Percentiles rank a stretch among this genome's conserved stretches.
Evolutionary conservation across 2,329 filamentous ascomycete species (phyloP).

Genomic region (Pyrenophora teres): DNA sequence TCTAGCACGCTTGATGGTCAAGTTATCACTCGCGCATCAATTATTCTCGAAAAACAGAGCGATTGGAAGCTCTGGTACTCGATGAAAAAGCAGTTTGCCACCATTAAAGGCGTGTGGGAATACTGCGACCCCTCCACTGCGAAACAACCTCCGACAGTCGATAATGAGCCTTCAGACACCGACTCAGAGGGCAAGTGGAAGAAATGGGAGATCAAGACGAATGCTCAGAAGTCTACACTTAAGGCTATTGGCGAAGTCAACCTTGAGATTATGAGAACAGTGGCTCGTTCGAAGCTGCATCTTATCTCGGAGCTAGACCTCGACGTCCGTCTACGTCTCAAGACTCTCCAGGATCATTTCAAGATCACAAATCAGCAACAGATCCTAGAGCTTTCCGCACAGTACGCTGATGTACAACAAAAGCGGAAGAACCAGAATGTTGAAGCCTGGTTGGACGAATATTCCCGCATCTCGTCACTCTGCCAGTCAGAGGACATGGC

Average conservation of each 20-base stretch:
- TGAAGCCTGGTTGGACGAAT: background rate
- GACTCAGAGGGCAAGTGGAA: background rate
- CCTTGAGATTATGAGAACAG: background rate
- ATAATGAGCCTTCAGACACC: background rate
- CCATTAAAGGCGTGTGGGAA: constrained; percentile 3
- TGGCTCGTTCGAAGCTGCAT: background rate
- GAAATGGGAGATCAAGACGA: constrained; percentile 1
- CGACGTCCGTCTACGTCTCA: background rate
- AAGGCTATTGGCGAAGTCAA: constrained; percentile 2
- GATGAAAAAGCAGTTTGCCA: background rate
- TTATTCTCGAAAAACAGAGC: background rate
- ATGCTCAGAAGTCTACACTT: background rate
- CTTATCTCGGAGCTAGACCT: background rate
- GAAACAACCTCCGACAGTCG: background rate
- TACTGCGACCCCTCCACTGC: background rate
- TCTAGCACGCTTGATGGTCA: background rate
- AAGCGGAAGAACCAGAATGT: background rate
- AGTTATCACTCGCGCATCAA: background rate
- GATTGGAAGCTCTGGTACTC: too few relatives aligned
- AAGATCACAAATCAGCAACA: background rate
- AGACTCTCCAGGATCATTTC: background rate
- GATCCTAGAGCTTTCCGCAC: background rate
- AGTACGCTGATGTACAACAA: background rate
- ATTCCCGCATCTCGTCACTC: background rate
- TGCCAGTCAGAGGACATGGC: background rate